These are phyloP conservation scores for Martiniozyma abietophila DNA, from an alignment of 805 yeast species.

Conservation along the genomic window DNA sequence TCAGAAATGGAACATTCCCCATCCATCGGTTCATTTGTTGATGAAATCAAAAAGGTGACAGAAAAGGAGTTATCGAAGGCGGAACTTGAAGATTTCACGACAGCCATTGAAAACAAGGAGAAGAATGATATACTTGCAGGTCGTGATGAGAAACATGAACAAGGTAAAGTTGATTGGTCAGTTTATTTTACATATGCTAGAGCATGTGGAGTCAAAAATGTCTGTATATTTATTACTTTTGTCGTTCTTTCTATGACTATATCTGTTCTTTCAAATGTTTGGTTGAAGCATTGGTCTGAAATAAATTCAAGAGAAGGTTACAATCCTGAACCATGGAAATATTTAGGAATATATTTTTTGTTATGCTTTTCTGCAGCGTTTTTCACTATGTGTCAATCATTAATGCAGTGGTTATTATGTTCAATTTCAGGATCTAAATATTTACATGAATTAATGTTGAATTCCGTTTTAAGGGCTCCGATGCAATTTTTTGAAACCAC, in stretches of 20 bases:
- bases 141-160: constrained; percentile 73
- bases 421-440: constrained; percentile 73
- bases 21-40: constrained; percentile 15
- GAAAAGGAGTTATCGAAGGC: constrained; percentile 49
- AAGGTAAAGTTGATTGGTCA: constrained; percentile 87
- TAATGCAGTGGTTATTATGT: constrained; percentile 70
- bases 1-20: constrained; percentile 13
- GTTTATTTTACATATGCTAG: constrained; percentile 76
- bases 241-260: constrained; percentile 50
- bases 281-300: constrained; percentile 98
- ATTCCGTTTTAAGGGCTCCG: constrained; percentile 71
- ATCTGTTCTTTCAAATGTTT: constrained; percentile 65
- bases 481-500: constrained; percentile 95
- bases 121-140: constrained; percentile 33
- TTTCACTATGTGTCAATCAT: constrained; percentile 52
- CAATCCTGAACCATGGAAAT: constrained; percentile 66
- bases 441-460: constrained; percentile 70
- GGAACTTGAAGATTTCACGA: constrained; percentile 38
- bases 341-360: constrained; percentile 64
- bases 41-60: constrained; percentile 27
- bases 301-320: constrained; percentile 57
- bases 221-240: constrained; percentile 44
- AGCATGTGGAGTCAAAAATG: constrained; percentile 72
- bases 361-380: constrained; percentile 64
- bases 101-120: constrained; percentile 26